These are phyloP conservation scores for Cryphonectria nitschkei DNA, from an alignment of 2,329 filamentous ascomycete genomes.

Conservation along the genomic window DNA sequence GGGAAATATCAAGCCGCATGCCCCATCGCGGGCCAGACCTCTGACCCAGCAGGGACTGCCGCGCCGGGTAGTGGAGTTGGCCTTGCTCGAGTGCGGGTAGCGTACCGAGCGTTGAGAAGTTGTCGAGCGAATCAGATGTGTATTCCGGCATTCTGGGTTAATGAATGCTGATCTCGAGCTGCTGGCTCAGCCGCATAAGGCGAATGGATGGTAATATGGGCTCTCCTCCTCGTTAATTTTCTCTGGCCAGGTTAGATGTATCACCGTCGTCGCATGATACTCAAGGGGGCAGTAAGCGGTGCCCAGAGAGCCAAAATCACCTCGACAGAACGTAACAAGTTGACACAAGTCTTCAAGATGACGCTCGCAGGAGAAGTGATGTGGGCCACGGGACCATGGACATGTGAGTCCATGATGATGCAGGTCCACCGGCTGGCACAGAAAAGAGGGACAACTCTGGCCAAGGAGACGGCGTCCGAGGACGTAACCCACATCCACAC, in stretches of 20 bases:
- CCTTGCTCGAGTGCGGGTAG: slow-evolving; percentile 11
- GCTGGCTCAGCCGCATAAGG: slow-evolving; percentile 13
- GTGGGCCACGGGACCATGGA: neutral
- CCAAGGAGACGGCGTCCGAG: neutral
- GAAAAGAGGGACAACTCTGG: neutral
- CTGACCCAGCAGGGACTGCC: slow-evolving; percentile 5
- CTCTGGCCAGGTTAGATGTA: neutral
- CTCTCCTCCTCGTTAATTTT: neutral
- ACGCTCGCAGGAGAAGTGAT: neutral
- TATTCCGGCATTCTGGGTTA: neutral
- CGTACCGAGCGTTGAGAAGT: slow-evolving; percentile 13
- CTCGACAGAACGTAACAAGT: neutral
- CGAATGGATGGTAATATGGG: neutral
- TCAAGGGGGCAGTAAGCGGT: neutral
- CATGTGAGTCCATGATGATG: slow-evolving; percentile 1
- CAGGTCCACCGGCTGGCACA: neutral
- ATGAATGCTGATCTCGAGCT: neutral
- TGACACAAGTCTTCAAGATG: neutral
- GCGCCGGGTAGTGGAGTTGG: neutral
- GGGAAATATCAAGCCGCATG: slow-evolving; percentile 13
- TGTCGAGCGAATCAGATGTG: slow-evolving; percentile 4
- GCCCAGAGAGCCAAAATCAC: neutral
- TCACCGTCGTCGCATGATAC: slow-evolving; percentile 11
- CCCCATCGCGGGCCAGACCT: neutral
- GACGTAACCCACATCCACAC: neutral